Percentiles rank a stretch among this genome's conserved stretches.
Evolutionary conservation across 2,329 filamentous ascomycete species (phyloP).

Genomic region (Leptosphaerulina australis): DNA sequence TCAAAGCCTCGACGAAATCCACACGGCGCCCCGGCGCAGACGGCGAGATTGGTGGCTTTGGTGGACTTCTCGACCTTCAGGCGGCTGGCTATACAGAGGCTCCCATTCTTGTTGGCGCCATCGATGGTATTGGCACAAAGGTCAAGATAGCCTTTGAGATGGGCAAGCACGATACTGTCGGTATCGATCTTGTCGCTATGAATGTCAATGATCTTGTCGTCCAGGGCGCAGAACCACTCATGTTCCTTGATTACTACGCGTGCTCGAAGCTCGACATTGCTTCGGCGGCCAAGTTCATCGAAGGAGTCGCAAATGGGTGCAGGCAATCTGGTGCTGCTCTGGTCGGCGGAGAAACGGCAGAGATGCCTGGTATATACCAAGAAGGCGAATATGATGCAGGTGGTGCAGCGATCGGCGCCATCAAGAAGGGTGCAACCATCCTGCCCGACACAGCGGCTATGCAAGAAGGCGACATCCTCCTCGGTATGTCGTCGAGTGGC

Average conservation of each 20-base stretch:
- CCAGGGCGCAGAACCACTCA: conserved; percentile 90
- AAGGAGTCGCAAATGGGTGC: conserved; percentile 88
- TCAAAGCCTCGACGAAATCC: conserved; percentile 86
- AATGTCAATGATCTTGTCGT: conserved; percentile 98
- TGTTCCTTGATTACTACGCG: conserved; percentile 98
- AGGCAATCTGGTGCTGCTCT: conserved; percentile 83
- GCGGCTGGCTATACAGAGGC: conserved; percentile 74
- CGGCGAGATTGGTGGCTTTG: conserved; percentile 93
- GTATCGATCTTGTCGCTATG: conserved; percentile 97
- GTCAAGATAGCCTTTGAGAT: conserved; percentile 93
- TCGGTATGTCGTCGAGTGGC: conserved; percentile 84
- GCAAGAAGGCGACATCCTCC: conserved; percentile 79
- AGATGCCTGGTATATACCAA: conserved; percentile 96
- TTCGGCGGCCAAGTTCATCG: conserved; percentile 82
- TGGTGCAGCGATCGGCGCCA: conserved; percentile 85
- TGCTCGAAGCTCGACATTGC: conserved; percentile 84
- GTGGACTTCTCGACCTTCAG: conserved; percentile 80
- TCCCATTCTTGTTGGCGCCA: conserved; percentile 88
- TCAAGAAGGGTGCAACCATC: conserved; percentile 67
- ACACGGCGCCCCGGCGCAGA: conserved; percentile 87
- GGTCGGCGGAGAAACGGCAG: conserved; percentile 95
- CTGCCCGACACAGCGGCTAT: conserved; percentile 79
- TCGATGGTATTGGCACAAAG: conserved; percentile 96
- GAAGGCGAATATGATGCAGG: conserved; percentile 91
- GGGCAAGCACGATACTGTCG: conserved; percentile 90